phyloP scores from a whole-genome alignment of 441 rosid genomes.

The Adansonia rubrostipa region DNA sequence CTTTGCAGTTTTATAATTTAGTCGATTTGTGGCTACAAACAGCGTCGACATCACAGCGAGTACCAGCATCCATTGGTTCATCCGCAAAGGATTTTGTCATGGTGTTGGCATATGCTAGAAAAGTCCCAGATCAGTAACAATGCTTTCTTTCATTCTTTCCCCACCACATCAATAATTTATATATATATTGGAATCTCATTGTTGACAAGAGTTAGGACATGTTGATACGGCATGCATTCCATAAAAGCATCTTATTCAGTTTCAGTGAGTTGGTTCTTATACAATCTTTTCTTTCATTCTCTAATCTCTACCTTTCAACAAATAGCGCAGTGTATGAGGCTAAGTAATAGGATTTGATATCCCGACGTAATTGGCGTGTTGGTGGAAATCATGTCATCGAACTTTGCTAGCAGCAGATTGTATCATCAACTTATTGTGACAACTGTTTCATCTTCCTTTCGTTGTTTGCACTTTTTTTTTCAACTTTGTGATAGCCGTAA shows the following conservation, averaged over 20 bases:
- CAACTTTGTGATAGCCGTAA: too few species aligned
- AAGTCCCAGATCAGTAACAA: slow-evolving; percentile 38
- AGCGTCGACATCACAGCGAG: slow-evolving; percentile 52
- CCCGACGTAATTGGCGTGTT: background rate
- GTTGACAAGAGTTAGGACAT: slow-evolving; percentile 12
- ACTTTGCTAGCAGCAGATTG: background rate
- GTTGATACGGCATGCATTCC: slow-evolving; percentile 23
- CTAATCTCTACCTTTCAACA: background rate
- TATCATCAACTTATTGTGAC: background rate
- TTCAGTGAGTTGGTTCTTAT: slow-evolving; percentile 7
- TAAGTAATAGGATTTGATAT: background rate
- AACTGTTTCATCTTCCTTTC: background rate
- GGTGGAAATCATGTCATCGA: background rate
- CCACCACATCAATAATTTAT: slow-evolving; percentile 15
- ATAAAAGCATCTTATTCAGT: background rate
- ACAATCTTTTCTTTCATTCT: background rate
- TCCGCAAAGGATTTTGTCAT: slow-evolving; percentile 87
- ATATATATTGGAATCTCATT: background rate
- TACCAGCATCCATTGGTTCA: slow-evolving; percentile 66
- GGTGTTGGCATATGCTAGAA: slow-evolving; percentile 81
- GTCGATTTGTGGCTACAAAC: slow-evolving; percentile 75
- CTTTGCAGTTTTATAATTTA: slow-evolving; percentile 63
- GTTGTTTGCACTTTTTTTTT: background rate
- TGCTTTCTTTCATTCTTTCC: slow-evolving; percentile 18
- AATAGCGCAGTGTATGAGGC: background rate